Base-by-base conservation (phyloP, 1,284 basidiomycete species). In the Marasmius tenuissimus region DNA sequence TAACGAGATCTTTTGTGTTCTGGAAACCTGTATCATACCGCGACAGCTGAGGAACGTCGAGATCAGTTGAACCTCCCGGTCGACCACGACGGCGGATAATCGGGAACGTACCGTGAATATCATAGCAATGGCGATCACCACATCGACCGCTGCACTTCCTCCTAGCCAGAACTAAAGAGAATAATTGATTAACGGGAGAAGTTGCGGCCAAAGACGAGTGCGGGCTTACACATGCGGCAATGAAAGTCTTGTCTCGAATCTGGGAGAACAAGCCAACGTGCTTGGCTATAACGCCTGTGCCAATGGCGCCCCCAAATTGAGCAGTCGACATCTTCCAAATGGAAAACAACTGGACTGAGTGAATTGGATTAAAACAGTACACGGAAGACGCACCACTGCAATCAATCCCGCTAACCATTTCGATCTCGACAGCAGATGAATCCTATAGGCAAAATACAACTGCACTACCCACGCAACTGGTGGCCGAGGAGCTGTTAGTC, bases 161-260 rank as follows among this genome's bases (percentile, higher is more conserved):
- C 40, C 40, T 61, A 67, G 67, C 69, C 69, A 70, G 27, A 68
- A 53, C 69, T 70, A 54, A n/a, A 42, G n/a, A n/a, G 40, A 42
- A n/a, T 6, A 12, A 12, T n/a, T 12, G 3, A 42, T 2, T 27
- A 4, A 2, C 27, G n/a, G 11, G n/a, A 42, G 40, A n/a, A 42
- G 12, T 42, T 12, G 40, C 11, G n/a, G 40, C 11, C 12, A 42
- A 42, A 42, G 11, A n/a, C n/a, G n/a, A 42, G n/a, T 12, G 11
- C 12, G 40, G n/a, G 11, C 40, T 42, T n/a, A 42, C 40, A 42
- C 40, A 12, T 12, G n/a, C 40, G 11, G 40, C 40, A n/a, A n/a
- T 42, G n/a, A 42, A 42, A 42, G 11, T n/a, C 40, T n/a, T 42
- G 3, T 42, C 12, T 42, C 40, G 40, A 42, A 12, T n/a, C 40